Evolutionary conservation across 306 rosid genomes (phyloP), one percentile per base, ranked within the genome.

Genomic region (Crotalaria pallida): DNA sequence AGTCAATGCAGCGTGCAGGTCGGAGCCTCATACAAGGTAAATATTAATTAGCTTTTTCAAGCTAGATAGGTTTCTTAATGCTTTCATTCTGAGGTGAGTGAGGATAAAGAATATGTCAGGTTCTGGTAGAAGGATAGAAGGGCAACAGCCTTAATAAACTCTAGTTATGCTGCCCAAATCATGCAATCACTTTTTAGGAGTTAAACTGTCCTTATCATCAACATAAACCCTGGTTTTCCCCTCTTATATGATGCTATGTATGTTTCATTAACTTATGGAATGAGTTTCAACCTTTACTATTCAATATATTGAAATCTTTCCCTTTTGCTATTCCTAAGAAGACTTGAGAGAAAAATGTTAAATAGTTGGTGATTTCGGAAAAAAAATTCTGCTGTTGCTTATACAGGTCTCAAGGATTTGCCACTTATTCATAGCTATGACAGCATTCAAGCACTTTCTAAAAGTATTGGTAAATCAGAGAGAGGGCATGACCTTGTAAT

Each of bases 391-490:
- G n/a, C n/a, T n/a, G 21, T 49, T 72, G 38, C 52, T 63, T 23
- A 66, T 79, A 77, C 70, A 94, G 99, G 88, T 74, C 85, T 85
- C 80, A 86, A 87, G 87, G 73, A 87, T 78, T 82, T 91, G 88
- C 99, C 99, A 50, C 87, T 89, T 73, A 88, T 89, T 81, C 99
- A 91, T 82, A 81, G 99, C 72, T 94, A 87, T 83, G 96, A 84
- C 4, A 87, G 89, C 86, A 86, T 90, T 84, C 94, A 89, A 78
- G 71, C 84, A 1, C 84, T 94, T 38, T 78, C 81, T 49, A 89
- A 86, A 83, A 79, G 58, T 49, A 80, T 84, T 50, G 65, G 78
- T 55, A 94, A 88, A 85, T 84, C 92, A 11, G 97, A 86, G 68
- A 83, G 97, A 79, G 86, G 79, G 67, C 99, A 94, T 52, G 97